Base-by-base conservation (phyloP, 2,329 filamentous ascomycete species). In the Penicillium sp. region DNA sequence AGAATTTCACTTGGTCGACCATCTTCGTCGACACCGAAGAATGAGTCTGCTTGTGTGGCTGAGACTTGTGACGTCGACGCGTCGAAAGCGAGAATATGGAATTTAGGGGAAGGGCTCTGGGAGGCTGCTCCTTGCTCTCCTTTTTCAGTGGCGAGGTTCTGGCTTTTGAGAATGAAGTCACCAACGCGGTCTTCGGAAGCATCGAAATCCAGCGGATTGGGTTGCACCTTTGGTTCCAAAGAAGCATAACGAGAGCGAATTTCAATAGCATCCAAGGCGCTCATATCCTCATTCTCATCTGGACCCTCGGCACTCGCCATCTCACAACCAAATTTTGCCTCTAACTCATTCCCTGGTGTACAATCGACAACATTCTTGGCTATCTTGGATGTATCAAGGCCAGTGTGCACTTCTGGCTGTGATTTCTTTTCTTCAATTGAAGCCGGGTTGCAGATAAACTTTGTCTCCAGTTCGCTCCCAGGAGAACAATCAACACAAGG, bases 31-130 rank as follows among this genome's bases (percentile, higher is more conserved):
- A 63, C 53, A 9, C 64, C 53, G 43, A 69, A 68, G 24, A 74
- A 74, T 11, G 71, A 69, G 31, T 64, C 69, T 26, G 72, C 69
- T 38, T 71, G 67, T 5, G 72, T 67, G 24, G 68, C 65, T 16
- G 59, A 69, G 2, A 76, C 61, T 53, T 67, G 53, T 6, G 63
- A 61, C 5, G 61, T 68, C 8, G 64, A 66, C 11, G 69, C 56
- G 55, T 77, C 74, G 50, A 73, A 76, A 10, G 73, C 71, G 29
- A 77, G 63, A n/a, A 77, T 65, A 26, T 69, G 69, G 57, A 74
- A 74, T 4, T 56, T 59, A 14, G 46, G 39, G 4, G 32, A 29
- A 26, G 10, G 6, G 2, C 11, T 10, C 10, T 42, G 18, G 4
- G 32, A 18, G 8, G 63, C 57, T 24, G 59, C 20, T n/a, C 50